Evolutionary conservation across 257 asterid species (phyloP).

Genomic region (Ajuga chamaepitys): DNA sequence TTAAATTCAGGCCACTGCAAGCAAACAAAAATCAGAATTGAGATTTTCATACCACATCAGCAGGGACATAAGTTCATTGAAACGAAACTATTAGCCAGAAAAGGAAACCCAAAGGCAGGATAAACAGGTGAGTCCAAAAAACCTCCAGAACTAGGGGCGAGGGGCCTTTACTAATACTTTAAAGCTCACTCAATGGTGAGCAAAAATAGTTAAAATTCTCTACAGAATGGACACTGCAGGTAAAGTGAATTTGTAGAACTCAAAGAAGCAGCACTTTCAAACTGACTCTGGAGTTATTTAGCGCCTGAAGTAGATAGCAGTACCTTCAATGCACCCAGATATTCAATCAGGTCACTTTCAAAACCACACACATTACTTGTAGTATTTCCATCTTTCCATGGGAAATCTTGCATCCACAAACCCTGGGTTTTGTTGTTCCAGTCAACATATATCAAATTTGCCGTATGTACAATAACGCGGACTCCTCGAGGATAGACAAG

Average conservation of each 20-base stretch:
- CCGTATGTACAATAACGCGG: constrained; percentile 83
- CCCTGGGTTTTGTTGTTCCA: constrained; percentile 99
- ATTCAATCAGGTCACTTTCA: constrained; percentile 83
- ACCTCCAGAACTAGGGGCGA: too few relatives aligned
- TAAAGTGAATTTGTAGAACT: background rate
- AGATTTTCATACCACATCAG: background rate
- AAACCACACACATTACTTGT: constrained; percentile 49
- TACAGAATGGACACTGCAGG: background rate
- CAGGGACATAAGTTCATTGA: background rate
- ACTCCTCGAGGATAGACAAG: constrained; percentile 91
- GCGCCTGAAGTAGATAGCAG: background rate
- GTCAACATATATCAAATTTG: constrained; percentile 84
- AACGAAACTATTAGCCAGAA: background rate
- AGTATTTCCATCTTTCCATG: constrained; percentile 73
- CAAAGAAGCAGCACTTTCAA: background rate
- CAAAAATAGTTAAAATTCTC: background rate
- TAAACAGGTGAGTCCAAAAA: background rate
- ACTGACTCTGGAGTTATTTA: background rate
- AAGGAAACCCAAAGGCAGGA: constrained; percentile 1
- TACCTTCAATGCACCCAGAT: constrained; percentile 77
- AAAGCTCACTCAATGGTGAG: background rate
- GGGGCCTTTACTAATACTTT: too few relatives aligned
- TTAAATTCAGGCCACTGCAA: constrained; percentile 89
- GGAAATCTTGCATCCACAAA: constrained; percentile 99
- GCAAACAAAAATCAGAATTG: constrained; percentile 4